These are phyloP conservation scores for Aspergillus fructus DNA, from an alignment of 2,329 filamentous ascomycete genomes.

Conservation along the genomic window DNA sequence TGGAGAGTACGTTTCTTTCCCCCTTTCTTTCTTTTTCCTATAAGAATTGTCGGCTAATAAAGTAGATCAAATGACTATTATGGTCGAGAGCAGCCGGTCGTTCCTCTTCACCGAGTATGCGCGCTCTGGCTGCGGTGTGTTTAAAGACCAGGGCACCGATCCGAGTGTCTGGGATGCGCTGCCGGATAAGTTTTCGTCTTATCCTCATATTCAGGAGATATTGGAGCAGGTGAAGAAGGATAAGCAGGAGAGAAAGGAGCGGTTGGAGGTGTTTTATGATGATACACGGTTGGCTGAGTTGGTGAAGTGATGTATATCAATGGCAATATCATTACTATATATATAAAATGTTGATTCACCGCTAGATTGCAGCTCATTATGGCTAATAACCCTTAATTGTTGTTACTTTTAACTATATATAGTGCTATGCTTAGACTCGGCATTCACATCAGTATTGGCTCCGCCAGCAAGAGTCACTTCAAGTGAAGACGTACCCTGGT, in stretches of 20 bases:
- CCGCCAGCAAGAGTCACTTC: no score
- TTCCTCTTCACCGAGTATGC: conserved; percentile 31
- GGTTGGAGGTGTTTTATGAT: conserved; percentile 23
- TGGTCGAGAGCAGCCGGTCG: conserved; percentile 29
- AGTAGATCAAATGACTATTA: conserved; percentile 32
- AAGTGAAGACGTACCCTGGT: no score
- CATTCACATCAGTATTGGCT: no score
- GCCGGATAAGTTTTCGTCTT: conserved; percentile 30
- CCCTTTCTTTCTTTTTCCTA: no score
- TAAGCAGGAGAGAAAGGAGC: conserved; percentile 21
- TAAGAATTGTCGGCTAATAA: not conserved
- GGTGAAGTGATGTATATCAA: conserved; percentile 10
- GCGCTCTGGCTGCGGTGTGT: conserved; percentile 24
- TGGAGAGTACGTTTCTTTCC: conserved; percentile 29
- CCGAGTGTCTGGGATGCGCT: conserved; percentile 29
- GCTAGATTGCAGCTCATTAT: no score
- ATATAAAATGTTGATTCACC: no score
- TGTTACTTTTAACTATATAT: not conserved
- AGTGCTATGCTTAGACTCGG: not conserved
- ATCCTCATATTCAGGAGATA: conserved; percentile 28
- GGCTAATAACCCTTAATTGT: not conserved
- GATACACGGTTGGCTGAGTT: conserved; percentile 17
- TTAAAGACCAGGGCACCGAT: conserved; percentile 28
- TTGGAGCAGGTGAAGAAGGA: conserved; percentile 26
- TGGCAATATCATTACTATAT: no score